These are phyloP conservation scores for Fraxinus paxiana DNA, from an alignment of 305 asterid species.

Conservation along the genomic window DNA sequence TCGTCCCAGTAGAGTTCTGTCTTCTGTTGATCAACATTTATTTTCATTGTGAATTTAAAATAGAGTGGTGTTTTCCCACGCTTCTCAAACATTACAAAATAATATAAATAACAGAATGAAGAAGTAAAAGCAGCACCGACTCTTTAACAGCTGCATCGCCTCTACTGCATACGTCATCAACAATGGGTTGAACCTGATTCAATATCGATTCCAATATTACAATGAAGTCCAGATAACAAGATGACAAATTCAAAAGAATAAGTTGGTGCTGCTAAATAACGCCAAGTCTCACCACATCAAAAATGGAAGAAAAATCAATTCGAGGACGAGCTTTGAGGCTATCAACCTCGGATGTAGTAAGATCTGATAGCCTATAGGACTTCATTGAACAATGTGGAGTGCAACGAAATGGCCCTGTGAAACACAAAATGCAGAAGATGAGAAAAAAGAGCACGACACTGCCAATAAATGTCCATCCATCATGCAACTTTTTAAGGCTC, in stretches of 20 bases:
- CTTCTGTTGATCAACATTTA: background rate
- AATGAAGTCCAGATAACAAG: constrained; percentile 2
- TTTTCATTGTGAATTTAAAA: background rate
- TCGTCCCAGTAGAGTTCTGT: background rate
- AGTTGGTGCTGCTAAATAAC: background rate
- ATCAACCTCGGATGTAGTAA: constrained; percentile 67
- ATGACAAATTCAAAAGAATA: background rate
- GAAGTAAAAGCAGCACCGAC: constrained; percentile 49
- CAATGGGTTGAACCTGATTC: constrained; percentile 90
- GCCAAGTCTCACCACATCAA: constrained; percentile 58
- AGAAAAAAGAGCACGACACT: background rate
- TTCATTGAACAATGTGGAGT: constrained; percentile 66
- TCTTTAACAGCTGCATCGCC: constrained; percentile 98
- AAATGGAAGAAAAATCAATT: constrained; percentile 78
- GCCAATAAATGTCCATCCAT: background rate
- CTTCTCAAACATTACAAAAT: constrained; percentile 16
- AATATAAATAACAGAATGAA: constrained; percentile 17
- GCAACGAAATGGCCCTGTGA: constrained; percentile 45
- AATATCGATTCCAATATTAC: constrained; percentile 9
- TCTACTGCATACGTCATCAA: constrained; percentile 71
- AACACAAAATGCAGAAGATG: constrained; percentile 21
- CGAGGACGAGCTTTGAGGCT: constrained; percentile 88
- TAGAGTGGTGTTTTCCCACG: constrained; percentile 1
- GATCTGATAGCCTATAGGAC: constrained; percentile 81
- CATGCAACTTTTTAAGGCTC: background rate